Conservation (phyloP, 768 basidiomycete genomes). For the Naganishia friedmannii region DNA sequence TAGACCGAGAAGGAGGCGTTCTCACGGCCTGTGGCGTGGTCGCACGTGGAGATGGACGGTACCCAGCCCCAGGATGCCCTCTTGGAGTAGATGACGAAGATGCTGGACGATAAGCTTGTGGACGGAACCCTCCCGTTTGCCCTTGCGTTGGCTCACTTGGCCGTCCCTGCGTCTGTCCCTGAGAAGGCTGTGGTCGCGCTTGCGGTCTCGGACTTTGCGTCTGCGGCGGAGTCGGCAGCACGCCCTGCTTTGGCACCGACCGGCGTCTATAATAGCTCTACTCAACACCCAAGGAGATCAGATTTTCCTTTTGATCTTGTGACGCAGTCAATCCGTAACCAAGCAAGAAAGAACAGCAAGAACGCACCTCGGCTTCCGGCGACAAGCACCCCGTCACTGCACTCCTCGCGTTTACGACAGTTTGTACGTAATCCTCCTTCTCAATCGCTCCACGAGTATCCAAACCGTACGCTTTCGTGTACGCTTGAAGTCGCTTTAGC, state of each 20-base stretch:
- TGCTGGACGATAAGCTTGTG: neutral
- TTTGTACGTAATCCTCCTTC: slow-evolving; percentile 52
- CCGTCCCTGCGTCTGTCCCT: neutral
- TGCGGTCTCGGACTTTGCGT: slow-evolving; percentile 20
- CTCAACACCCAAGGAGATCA: neutral
- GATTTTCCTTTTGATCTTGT: too few species aligned
- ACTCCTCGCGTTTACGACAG: slow-evolving; percentile 44
- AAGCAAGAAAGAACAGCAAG: neutral
- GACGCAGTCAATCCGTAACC: too few species aligned
- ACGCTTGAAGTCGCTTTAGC: slow-evolving; percentile 49
- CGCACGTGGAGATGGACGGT: slow-evolving; percentile 34
- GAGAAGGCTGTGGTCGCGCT: too few species aligned
- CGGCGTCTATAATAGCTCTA: slow-evolving; percentile 47
- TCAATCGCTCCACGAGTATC: slow-evolving; percentile 42
- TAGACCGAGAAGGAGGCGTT: slow-evolving; percentile 1
- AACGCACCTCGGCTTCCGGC: slow-evolving; percentile 47
- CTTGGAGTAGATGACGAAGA: neutral
- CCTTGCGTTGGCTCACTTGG: too few species aligned
- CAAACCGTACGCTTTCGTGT: slow-evolving; percentile 44
- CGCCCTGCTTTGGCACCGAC: slow-evolving; percentile 45
- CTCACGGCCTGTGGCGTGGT: slow-evolving; percentile 35
- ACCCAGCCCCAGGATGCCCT: slow-evolving; percentile 27
- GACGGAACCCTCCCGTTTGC: neutral
- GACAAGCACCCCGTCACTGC: slow-evolving; percentile 45
- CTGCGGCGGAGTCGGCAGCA: slow-evolving; percentile 23